These are phyloP conservation scores for Globisporangium emineosum DNA, from an alignment of 352 stramenopile genomes.

Conservation along the genomic window DNA sequence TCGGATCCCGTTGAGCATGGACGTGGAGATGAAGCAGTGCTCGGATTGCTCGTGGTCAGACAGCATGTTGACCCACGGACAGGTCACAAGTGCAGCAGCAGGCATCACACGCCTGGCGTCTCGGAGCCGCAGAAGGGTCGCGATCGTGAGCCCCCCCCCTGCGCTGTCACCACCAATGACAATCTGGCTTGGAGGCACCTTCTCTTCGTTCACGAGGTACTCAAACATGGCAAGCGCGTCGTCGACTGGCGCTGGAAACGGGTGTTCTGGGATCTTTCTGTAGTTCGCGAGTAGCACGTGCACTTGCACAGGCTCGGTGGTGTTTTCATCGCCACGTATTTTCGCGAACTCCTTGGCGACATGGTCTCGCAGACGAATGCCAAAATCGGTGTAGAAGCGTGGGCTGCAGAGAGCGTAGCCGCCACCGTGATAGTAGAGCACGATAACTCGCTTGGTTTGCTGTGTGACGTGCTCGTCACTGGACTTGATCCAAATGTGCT, in stretches of 20 bases:
- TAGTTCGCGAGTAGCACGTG: constrained; percentile 54
- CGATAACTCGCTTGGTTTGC: constrained; percentile 19
- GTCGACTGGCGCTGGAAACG: constrained; percentile 32
- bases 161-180: constrained; percentile 43
- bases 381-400: constrained; percentile 33
- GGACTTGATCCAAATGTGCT: constrained; percentile 37
- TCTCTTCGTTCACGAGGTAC: constrained; percentile 32
- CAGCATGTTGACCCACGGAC: constrained; percentile 29
- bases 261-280: constrained; percentile 40
- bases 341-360: constrained; percentile 16
- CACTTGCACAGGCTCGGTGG: constrained; percentile 23
- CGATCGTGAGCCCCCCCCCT: constrained; percentile 38
- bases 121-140: constrained; percentile 34
- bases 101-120: constrained; percentile 4
- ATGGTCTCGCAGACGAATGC: constrained; percentile 18
- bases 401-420: constrained; percentile 37
- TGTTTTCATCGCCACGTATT: constrained; percentile 10
- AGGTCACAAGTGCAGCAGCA: constrained; percentile 31
- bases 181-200: constrained; percentile 32
- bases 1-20: constrained; percentile 20
- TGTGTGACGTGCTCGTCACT: neutral
- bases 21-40: constrained; percentile 33
- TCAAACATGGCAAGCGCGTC: constrained; percentile 40
- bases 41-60: constrained; percentile 16
- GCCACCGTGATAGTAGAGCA: constrained; percentile 45